Conservation (phyloP, 1,139 yeast species). For the Sugiyamaella neomexicana region DNA sequence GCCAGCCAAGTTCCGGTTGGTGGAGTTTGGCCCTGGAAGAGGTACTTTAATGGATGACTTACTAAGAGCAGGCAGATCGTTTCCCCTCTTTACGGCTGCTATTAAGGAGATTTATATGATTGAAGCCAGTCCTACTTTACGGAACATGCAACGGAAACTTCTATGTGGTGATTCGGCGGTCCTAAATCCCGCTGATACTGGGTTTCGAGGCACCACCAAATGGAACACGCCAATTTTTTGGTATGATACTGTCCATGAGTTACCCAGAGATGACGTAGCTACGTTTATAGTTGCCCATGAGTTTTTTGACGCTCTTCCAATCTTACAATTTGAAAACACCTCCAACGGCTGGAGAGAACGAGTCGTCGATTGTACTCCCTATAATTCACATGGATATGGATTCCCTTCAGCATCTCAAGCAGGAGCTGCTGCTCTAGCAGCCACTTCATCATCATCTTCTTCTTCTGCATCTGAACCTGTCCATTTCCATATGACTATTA, state of each 20-base stretch:
- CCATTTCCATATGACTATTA: constrained; percentile 56
- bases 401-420: constrained; percentile 25
- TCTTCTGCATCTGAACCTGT: constrained; percentile 35
- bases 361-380: constrained; percentile 51
- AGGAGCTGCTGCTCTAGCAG: constrained; percentile 19
- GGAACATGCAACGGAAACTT: constrained; percentile 55
- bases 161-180: constrained; percentile 47
- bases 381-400: constrained; percentile 35
- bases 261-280: constrained; percentile 47
- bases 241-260: constrained; percentile 68
- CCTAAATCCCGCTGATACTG: constrained; percentile 37
- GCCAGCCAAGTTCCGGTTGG: constrained; percentile 53
- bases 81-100: constrained; percentile 34
- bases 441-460: constrained; percentile 13
- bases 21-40: constrained; percentile 88
- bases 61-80: constrained; percentile 42
- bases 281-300: constrained; percentile 80
- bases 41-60: constrained; percentile 78
- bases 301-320: constrained; percentile 84
- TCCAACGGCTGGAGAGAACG: constrained; percentile 68
- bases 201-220: constrained; percentile 47
- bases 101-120: constrained; percentile 53
- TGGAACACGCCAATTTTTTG: constrained; percentile 61
- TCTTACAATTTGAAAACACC: constrained; percentile 65
- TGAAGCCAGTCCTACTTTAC: constrained; percentile 70